Conservation (phyloP, 495 filamentous ascomycete genomes). For the Hypoxylon lenormandii region DNA sequence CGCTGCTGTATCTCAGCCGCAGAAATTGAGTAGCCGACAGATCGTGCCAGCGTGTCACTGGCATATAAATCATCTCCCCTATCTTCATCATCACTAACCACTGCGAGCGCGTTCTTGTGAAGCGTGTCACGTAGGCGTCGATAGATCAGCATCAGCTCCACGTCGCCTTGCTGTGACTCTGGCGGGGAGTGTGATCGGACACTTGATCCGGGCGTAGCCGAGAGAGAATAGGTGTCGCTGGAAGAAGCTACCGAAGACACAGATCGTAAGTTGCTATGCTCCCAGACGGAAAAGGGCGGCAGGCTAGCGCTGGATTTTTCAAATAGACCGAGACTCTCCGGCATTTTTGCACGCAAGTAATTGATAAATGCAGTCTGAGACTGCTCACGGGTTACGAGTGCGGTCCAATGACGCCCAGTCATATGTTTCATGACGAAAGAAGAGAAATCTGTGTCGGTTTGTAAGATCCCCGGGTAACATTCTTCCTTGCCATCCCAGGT, state of each 20-base stretch:
- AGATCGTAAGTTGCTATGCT: conserved; percentile 34
- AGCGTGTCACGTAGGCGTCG: conserved; percentile 82
- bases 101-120: conserved; percentile 71
- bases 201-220: conserved; percentile 45
- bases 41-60: conserved; percentile 75
- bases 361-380: conserved; percentile 71
- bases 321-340: conserved; percentile 71
- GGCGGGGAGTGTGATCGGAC: conserved; percentile 48
- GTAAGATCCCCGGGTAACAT: conserved; percentile 75
- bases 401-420: conserved; percentile 51
- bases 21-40: conserved; percentile 88
- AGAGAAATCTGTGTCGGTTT: conserved; percentile 69
- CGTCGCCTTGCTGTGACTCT: conserved; percentile 61
- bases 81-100: conserved; percentile 21
- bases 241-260: conserved; percentile 43
- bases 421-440: conserved; percentile 68
- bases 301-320: conserved; percentile 63
- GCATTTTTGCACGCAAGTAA: conserved; percentile 71
- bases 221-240: conserved; percentile 43
- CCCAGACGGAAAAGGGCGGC: conserved; percentile 31
- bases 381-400: conserved; percentile 58
- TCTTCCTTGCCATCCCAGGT: conserved; percentile 94
- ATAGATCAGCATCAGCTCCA: conserved; percentile 84
- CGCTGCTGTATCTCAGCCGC: conserved; percentile 92
- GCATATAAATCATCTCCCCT: conserved; percentile 66